These are phyloP conservation scores for Thermomyces lanuginosus DNA, from an alignment of 2,329 filamentous ascomycete species.

Conservation along the genomic window DNA sequence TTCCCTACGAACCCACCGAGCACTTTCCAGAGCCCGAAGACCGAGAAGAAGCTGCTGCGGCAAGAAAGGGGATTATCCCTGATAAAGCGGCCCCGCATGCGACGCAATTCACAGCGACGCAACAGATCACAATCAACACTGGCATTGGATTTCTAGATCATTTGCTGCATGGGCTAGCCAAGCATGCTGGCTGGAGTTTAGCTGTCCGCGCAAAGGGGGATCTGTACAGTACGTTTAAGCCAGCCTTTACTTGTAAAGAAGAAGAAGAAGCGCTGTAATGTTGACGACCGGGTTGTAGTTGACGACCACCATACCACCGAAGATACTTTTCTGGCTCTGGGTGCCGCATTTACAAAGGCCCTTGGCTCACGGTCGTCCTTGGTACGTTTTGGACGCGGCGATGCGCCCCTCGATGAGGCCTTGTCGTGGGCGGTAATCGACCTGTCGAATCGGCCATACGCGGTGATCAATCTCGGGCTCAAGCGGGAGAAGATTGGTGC, in stretches of 20 bases:
- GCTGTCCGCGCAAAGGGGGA: slow-evolving; percentile 72
- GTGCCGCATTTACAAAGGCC: slow-evolving; percentile 64
- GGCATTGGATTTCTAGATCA: slow-evolving; percentile 97
- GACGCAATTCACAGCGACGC: slow-evolving; percentile 64
- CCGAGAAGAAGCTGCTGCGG: slow-evolving; percentile 31
- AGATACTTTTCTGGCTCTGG: slow-evolving; percentile 84
- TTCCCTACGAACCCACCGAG: slow-evolving; percentile 22
- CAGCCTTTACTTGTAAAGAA: neutral
- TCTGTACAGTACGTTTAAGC: slow-evolving; percentile 54
- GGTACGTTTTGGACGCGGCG: slow-evolving; percentile 78
- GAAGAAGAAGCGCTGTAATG: neutral
- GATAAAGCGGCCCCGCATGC: slow-evolving; percentile 49
- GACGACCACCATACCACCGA: slow-evolving; percentile 98
- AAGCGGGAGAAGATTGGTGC: slow-evolving; percentile 87
- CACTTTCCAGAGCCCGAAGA: slow-evolving; percentile 50
- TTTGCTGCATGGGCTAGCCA: slow-evolving; percentile 93
- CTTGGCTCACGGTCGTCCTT: slow-evolving; percentile 66
- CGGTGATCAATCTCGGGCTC: slow-evolving; percentile 67
- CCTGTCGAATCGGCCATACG: slow-evolving; percentile 78
- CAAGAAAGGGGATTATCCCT: slow-evolving; percentile 28
- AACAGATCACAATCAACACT: slow-evolving; percentile 75
- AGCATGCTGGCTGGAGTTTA: slow-evolving; percentile 90
- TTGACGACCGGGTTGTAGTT: slow-evolving; percentile 36
- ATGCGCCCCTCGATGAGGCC: slow-evolving; percentile 88
- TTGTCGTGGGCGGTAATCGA: slow-evolving; percentile 88